Evolutionary conservation across 768 basidiomycete genomes (phyloP), one percentile per base, ranked within the genome.

Genomic region (Pleurotus tuoliensis): DNA sequence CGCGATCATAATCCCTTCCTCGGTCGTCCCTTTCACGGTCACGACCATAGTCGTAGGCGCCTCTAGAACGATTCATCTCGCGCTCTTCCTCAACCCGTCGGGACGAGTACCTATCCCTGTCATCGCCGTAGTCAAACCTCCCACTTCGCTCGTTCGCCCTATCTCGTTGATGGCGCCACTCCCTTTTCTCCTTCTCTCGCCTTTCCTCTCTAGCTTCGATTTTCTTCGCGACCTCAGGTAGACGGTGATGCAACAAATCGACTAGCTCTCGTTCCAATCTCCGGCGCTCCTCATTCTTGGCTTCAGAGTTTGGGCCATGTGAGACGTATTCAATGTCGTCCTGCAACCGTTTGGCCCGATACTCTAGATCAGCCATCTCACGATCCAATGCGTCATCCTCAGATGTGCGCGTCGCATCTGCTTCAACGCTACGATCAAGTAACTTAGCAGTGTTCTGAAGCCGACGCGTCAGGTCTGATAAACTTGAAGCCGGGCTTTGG

Each of bases 341-440:
- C 65, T 92, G 87, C 3, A 99, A 81, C 18, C 94, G 77, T 65
- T 85, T 84, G 46, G 97, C 92, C 25, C 88, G 82, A 64, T 92
- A 92, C 44, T 83, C 84, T 47, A 99, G 74, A 61, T 95, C 92
- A 5, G 87, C 82, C 73, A 97, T 80, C 71, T 98, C 97, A 45
- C 87, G 81, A 54, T 95, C 92, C n/a, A 99, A 77, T 49, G 80
- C 88, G 56, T 97, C 94, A 64, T 98, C 94, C 58, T 96, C 94
- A 2, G 76, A 82, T 0, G 88, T 85, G 43, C 82, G 75, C 2
- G 73, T 63, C 0, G 82, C 82, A 53, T 83, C 83, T 16, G 78
- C 83, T n/a, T 86, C 84, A 0, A 86, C 76, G 3, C 80, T 78
- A 22, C 82, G 81, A 61, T 98, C 94, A 3, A 98, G 79, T 81